These are phyloP conservation scores for Ustilago trichophora DNA, from an alignment of 1,284 basidiomycete species.

Conservation along the genomic window DNA sequence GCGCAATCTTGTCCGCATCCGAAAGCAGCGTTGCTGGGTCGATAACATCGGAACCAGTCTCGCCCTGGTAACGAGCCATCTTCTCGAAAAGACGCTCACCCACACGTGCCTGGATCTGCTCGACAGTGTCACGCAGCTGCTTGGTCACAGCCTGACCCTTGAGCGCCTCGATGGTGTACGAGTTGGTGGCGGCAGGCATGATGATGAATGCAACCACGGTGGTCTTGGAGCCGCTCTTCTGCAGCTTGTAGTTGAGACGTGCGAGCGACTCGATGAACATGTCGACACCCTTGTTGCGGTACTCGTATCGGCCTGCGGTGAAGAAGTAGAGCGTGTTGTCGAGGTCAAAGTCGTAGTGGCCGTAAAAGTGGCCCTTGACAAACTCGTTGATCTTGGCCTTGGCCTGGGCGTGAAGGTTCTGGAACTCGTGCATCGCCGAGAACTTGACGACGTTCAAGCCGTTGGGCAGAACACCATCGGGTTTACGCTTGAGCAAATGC, in stretches of 20 bases:
- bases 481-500: constrained; percentile 95
- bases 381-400: constrained; percentile 99
- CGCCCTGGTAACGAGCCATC: constrained; percentile 86
- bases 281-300: constrained; percentile 98
- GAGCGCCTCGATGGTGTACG: constrained; percentile 95
- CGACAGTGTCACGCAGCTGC: constrained; percentile 90
- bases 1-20: constrained; percentile 89
- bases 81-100: constrained; percentile 91
- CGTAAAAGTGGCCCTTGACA: constrained; percentile 96
- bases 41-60: constrained; percentile 52
- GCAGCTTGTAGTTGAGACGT: constrained; percentile 78
- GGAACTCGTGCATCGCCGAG: constrained; percentile 94
- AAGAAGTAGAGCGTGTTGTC: constrained; percentile 98
- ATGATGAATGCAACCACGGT: constrained; percentile 98
- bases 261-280: constrained; percentile 99
- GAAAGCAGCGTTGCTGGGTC: constrained; percentile 75
- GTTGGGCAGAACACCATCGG: constrained; percentile 94
- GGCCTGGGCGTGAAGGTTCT: constrained; percentile 88
- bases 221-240: constrained; percentile 79
- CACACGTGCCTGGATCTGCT: constrained; percentile 89
- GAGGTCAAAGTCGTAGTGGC: constrained; percentile 92
- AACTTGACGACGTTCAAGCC: constrained; percentile 98
- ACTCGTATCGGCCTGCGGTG: constrained; percentile 98
- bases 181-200: constrained; percentile 94
- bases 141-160: constrained; percentile 98